Conservation (phyloP, 768 basidiomycete species). For the Phanerochaete sordida region DNA sequence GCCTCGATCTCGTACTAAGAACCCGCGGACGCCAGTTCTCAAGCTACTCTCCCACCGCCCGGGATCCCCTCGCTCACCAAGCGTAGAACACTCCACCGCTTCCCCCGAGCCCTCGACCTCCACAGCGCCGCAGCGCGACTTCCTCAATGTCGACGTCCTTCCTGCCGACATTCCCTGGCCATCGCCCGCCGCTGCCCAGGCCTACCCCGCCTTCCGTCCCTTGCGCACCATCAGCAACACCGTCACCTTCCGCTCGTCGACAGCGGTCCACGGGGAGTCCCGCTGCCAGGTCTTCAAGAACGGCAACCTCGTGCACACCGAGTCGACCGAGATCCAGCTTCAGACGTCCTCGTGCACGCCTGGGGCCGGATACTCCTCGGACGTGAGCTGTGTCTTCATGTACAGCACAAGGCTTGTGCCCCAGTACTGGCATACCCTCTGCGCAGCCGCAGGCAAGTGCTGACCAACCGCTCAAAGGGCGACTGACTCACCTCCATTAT, state of each 20-base stretch:
- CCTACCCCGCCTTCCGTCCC: constrained; percentile 36
- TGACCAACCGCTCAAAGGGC: not conserved
- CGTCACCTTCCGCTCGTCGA: constrained; percentile 57
- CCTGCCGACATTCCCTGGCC: constrained; percentile 14
- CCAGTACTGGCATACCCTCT: constrained; percentile 21
- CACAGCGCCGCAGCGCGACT: constrained; percentile 8
- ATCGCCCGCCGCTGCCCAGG: constrained; percentile 12
- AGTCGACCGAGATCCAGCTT: constrained; percentile 34
- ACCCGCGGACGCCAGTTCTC: constrained; percentile 24
- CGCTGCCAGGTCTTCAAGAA: constrained; percentile 51
- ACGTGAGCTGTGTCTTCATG: constrained; percentile 22
- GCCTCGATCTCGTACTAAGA: not conserved
- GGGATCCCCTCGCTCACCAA: constrained; percentile 9
- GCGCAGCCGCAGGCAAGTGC: constrained; percentile 15
- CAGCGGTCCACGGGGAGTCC: constrained; percentile 50
- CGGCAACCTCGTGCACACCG: constrained; percentile 48
- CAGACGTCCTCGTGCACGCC: constrained; percentile 19
- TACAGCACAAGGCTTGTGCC: constrained; percentile 24
- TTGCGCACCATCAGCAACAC: constrained; percentile 63
- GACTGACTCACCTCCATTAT: not conserved
- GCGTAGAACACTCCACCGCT: constrained; percentile 9
- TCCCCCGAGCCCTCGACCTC: constrained; percentile 8
- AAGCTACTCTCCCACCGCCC: constrained; percentile 25
- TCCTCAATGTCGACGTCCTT: constrained; percentile 14
- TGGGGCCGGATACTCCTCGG: constrained; percentile 14